Percentiles rank a stretch among this genome's conserved stretches.
Conservation (phyloP, 768 basidiomycete species). For the Phanerochaete carnosa region DNA sequence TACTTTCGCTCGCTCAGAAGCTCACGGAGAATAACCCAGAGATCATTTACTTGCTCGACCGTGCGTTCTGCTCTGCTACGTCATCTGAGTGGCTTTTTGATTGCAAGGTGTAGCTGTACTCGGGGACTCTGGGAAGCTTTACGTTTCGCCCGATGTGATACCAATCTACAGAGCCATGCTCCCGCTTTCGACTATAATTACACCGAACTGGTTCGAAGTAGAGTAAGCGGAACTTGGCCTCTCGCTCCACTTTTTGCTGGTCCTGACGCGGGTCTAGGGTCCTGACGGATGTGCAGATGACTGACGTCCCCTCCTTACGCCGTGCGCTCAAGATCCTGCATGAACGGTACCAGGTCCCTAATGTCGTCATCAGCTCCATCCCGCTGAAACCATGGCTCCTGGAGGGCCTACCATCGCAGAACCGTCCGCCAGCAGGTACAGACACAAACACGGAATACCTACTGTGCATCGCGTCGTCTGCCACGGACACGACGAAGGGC, state of each 20-base stretch:
- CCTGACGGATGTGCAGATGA: constrained; percentile 69
- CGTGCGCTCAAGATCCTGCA: constrained; percentile 74
- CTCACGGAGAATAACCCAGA: constrained; percentile 55
- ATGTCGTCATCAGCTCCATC: constrained; percentile 92
- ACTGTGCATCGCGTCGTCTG: constrained; percentile 77
- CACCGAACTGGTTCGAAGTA: constrained; percentile 98
- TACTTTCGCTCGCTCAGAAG: constrained; percentile 58
- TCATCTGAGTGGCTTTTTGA: neutral
- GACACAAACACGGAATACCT: constrained; percentile 46
- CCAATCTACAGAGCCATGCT: constrained; percentile 82
- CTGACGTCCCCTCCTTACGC: constrained; percentile 62
- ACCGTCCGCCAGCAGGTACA: constrained; percentile 29
- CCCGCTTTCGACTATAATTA: constrained; percentile 86
- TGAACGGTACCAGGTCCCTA: constrained; percentile 66
- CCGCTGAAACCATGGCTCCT: constrained; percentile 64
- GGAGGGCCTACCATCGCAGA: constrained; percentile 43
- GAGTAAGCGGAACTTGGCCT: constrained; percentile 62
- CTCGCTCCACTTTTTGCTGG: neutral
- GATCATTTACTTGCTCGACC: constrained; percentile 87
- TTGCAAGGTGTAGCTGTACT: constrained; percentile 66
- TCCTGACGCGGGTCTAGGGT: constrained; percentile 44
- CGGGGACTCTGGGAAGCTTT: constrained; percentile 87
- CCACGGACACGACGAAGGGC: constrained; percentile 13
- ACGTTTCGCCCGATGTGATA: constrained; percentile 84
- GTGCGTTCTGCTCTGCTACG: constrained; percentile 43